phyloP scores from a whole-genome alignment of 1,284 basidiomycete genomes.

The Porogramme epimiltina region DNA sequence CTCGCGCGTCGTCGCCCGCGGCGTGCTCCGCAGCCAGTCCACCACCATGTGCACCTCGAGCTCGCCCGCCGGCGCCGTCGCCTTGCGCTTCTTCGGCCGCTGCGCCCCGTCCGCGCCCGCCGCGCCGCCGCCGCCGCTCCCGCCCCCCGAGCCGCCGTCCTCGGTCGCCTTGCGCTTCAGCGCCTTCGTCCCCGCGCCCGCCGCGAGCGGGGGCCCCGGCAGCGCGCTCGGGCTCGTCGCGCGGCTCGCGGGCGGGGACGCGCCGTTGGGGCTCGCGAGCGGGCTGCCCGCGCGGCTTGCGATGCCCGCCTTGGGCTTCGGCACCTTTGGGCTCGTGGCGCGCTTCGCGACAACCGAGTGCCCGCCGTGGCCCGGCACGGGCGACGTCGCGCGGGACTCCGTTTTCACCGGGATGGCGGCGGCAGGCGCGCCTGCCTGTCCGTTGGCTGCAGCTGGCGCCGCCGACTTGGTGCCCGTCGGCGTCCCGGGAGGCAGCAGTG shows the following conservation, averaged over 20 bases:
- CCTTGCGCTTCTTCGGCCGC: conserved; percentile 70
- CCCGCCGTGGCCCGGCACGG: conserved; percentile 57
- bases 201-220: conserved; percentile 1
- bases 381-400: conserved; percentile 55
- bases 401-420: conserved; percentile 29
- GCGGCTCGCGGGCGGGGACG: conserved; percentile 35
- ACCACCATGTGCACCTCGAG: conserved; percentile 67
- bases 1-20: conserved; percentile 67
- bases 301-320: conserved; percentile 52
- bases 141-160: too few relatives aligned
- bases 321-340: conserved; percentile 75
- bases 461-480: conserved; percentile 27
- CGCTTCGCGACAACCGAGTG: conserved; percentile 81
- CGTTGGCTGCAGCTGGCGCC: conserved; percentile 21
- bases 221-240: conserved; percentile 41
- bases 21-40: conserved; percentile 68
- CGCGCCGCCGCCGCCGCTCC: too few relatives aligned
- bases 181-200: conserved; percentile 21
- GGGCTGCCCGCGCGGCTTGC: conserved; percentile 60
- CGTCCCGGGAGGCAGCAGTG: conserved; percentile 14
- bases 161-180: conserved; percentile 69
- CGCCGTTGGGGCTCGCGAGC: conserved; percentile 35
- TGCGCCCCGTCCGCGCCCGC: conserved; percentile 34
- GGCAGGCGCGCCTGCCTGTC: too few relatives aligned
- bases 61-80: conserved; percentile 36